phyloP scores from a whole-genome alignment of 164 flowering plant genomes.

The Nymphaea thermarum region DNA sequence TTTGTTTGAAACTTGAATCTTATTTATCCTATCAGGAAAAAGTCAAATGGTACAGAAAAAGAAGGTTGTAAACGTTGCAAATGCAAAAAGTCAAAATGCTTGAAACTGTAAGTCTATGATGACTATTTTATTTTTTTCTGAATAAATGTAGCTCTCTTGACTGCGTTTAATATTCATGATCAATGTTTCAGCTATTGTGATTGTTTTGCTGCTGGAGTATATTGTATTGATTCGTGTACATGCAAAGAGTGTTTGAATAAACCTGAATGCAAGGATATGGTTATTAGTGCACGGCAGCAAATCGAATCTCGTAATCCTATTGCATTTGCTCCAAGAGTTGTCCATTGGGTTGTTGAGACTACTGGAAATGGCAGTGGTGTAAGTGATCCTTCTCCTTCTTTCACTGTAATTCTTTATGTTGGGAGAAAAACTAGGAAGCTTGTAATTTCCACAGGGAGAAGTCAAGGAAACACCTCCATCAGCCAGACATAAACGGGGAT shows the following conservation, averaged over 20 bases:
- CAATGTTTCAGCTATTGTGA: slow-evolving; percentile 60
- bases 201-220: slow-evolving; percentile 77
- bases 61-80: slow-evolving; percentile 64
- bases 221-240: slow-evolving; percentile 63
- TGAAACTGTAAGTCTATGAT: slow-evolving; percentile 59
- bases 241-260: slow-evolving; percentile 70
- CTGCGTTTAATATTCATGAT: not conserved
- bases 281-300: slow-evolving; percentile 42
- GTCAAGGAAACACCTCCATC: slow-evolving; percentile 41
- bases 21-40: slow-evolving; percentile 20
- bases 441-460: slow-evolving; percentile 29
- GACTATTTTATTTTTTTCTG: not conserved
- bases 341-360: slow-evolving; percentile 15
- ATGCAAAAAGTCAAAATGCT: slow-evolving; percentile 58
- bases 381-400: slow-evolving; percentile 1
- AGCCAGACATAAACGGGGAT: slow-evolving; percentile 73
- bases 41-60: slow-evolving; percentile 12
- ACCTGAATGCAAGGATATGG: slow-evolving; percentile 55
- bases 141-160: not conserved
- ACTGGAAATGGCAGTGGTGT: slow-evolving; percentile 25
- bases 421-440: not conserved
- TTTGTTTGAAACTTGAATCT: not conserved
- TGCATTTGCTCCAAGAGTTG: slow-evolving; percentile 79
- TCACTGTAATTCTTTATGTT: not conserved
- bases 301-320: slow-evolving; percentile 70